A percentile compares a stretch with the other conserved stretches of the same genome.
Evolutionary conservation across 257 asterid species (phyloP).

Genomic region (Catharanthus roseus): DNA sequence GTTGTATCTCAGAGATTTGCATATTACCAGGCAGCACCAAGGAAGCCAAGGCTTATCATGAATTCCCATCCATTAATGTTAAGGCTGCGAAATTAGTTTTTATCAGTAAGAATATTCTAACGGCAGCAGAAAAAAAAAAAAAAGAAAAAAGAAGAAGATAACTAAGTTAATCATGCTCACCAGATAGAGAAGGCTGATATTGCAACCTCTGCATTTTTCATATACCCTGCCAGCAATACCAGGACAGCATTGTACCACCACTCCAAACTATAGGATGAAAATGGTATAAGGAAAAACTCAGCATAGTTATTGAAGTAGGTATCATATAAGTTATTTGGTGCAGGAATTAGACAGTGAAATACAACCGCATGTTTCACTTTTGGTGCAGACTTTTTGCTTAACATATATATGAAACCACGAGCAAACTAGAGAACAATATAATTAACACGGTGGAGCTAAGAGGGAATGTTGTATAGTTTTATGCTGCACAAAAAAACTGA

Average conservation of each 20-base stretch:
- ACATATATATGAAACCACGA: too few species aligned
- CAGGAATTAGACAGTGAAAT: neutral
- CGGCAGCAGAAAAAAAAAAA: neutral
- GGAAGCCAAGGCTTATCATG: constrained; percentile 75
- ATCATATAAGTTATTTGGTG: neutral
- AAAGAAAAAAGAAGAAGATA: too few species aligned
- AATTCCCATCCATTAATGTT: constrained; percentile 81
- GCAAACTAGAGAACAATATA: too few species aligned
- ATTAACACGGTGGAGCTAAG: neutral
- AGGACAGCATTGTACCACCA: constrained; percentile 83
- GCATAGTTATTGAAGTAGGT: constrained; percentile 5
- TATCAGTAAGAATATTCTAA: constrained; percentile 10
- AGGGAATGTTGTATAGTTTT: neutral
- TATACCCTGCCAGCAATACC: constrained; percentile 79
- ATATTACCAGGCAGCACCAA: constrained; percentile 83
- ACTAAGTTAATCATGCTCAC: constrained; percentile 26
- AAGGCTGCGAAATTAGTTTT: constrained; percentile 41
- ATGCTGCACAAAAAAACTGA: too few species aligned
- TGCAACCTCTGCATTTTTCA: constrained; percentile 77
- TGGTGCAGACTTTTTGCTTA: too few species aligned
- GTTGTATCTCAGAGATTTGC: neutral
- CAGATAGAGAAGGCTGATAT: constrained; percentile 88
- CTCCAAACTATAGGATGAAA: constrained; percentile 50
- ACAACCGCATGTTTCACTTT: neutral
- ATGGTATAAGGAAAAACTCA: neutral